These are phyloP conservation scores for Marchantia polymorpha DNA, from an alignment of 225 moss, liverwort and hornwort species.

Conservation along the genomic window DNA sequence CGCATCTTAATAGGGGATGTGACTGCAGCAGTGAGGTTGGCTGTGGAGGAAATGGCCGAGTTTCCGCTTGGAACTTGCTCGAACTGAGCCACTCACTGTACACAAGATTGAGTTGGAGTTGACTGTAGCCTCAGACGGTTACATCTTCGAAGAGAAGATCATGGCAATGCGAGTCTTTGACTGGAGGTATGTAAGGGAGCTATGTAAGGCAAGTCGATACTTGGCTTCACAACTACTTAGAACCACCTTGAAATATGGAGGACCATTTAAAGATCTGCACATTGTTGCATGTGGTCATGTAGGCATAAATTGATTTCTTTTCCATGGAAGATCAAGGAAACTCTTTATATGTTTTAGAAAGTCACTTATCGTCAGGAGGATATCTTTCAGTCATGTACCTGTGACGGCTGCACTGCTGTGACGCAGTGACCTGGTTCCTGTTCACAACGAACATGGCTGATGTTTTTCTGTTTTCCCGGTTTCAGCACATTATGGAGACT, in stretches of 20 bases:
- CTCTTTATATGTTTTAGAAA: conserved; percentile 2
- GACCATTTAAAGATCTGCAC: conserved; percentile 19
- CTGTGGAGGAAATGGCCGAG: conserved; percentile 24
- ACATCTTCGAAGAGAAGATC: conserved; percentile 17
- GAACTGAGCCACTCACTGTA: conserved; percentile 19
- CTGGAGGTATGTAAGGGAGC: conserved; percentile 17
- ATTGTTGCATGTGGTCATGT: conserved; percentile 24
- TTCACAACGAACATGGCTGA: conserved; percentile 11
- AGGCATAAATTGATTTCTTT: conserved; percentile 29
- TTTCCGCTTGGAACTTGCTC: neutral
- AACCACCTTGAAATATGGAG: conserved; percentile 15
- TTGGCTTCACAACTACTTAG: conserved; percentile 8
- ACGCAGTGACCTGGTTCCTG: neutral
- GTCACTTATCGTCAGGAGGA: conserved; percentile 12
- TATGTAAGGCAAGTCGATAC: conserved; percentile 14
- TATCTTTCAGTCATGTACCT: conserved; percentile 7
- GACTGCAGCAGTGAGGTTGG: conserved; percentile 30
- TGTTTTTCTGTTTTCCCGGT: conserved; percentile 11
- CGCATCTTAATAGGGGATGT: conserved; percentile 12
- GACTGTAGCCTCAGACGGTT: conserved; percentile 7
- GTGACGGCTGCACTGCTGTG: neutral
- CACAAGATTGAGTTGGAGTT: conserved; percentile 26
- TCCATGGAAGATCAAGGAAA: conserved; percentile 22
- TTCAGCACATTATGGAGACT: conserved; percentile 12
- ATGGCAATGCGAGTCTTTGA: conserved; percentile 20